Evolutionary conservation across 495 filamentous ascomycete genomes (phyloP), one percentile per base, ranked within the genome.

Genomic region (Aspergillus egyptiacus): DNA sequence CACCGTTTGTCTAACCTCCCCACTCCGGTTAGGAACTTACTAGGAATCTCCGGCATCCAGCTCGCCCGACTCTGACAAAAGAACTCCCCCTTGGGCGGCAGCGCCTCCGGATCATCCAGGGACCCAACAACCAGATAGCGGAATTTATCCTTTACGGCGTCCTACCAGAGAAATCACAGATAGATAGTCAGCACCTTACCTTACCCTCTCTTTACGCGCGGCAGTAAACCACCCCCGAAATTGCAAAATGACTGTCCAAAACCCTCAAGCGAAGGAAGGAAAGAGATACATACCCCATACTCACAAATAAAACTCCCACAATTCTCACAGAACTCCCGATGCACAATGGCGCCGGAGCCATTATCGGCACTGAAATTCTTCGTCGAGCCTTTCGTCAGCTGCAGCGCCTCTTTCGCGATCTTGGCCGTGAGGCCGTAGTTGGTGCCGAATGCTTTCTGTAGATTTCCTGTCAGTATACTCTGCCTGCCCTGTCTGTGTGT

Each of bases 11-110:
- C 4, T 34, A 3, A 10, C 19, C 24, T 11, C 22, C 14, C 37
- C 19, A 45, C 34, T 19, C 1, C 27, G 14, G 18, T 41, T 4
- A 48, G 24, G 22, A 25, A 69, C 75, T 61, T 53, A 80, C 79
- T 68, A 35, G 69, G 68, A 18, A 84, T 63, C 58, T 81, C 76
- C 0, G 79, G 81, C 80, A 85, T 81, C 83, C 83, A 85, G 9
- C 62, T 68, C 23, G 72, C 70, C 39, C 81, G 56, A 17, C 65
- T 45, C 46, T 67, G 76, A 58, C 81, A 85, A 55, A 82, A 86
- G 70, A 86, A 86, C 58, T 86, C 83, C 0, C 80, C 83, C 62
- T 83, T 85, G 0, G 83, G 82, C 18, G 79, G 78, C 22, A 84
- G 56, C 34, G 68, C 72, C 20, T 75, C 74, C 0, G 80, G 73